These are phyloP conservation scores for Penicillium sp. DNA, from an alignment of 2,329 filamentous ascomycete species.

Conservation along the genomic window DNA sequence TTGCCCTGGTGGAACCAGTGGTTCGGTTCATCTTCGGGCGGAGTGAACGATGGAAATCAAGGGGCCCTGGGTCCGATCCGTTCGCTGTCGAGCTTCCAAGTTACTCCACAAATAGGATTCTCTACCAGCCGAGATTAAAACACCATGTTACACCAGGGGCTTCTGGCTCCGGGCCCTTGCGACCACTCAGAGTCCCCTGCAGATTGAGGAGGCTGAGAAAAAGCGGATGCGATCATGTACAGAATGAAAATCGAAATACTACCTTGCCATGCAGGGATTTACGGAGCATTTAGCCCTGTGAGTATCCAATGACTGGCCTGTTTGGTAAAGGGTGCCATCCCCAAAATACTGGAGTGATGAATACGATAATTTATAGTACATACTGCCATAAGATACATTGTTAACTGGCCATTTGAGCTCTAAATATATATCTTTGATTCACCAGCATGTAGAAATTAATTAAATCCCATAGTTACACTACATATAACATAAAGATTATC, in stretches of 20 bases:
- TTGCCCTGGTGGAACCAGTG: neutral
- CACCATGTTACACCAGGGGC: neutral
- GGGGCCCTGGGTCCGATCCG: neutral
- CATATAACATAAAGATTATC: too few relatives aligned
- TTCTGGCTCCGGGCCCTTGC: neutral
- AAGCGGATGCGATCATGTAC: neutral
- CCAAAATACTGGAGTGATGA: too few relatives aligned
- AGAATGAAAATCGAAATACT: neutral
- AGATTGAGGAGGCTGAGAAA: constrained; percentile 2
- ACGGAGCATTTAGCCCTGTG: neutral
- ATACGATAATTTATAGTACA: too few relatives aligned
- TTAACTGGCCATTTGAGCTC: too few relatives aligned
- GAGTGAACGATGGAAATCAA: neutral
- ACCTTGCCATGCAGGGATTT: neutral
- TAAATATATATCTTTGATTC: too few relatives aligned
- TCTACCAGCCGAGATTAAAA: neutral
- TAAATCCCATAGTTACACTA: too few relatives aligned
- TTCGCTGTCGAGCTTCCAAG: neutral
- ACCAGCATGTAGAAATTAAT: too few relatives aligned
- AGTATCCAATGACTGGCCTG: neutral
- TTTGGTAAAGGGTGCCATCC: too few relatives aligned
- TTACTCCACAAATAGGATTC: neutral
- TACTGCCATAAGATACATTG: too few relatives aligned
- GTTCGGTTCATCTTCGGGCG: neutral
- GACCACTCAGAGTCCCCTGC: constrained; percentile 1